Evolutionary conservation across 305 asterid species (phyloP), one percentile per base, ranked within the genome.

Genomic region (Petunia hybrid): DNA sequence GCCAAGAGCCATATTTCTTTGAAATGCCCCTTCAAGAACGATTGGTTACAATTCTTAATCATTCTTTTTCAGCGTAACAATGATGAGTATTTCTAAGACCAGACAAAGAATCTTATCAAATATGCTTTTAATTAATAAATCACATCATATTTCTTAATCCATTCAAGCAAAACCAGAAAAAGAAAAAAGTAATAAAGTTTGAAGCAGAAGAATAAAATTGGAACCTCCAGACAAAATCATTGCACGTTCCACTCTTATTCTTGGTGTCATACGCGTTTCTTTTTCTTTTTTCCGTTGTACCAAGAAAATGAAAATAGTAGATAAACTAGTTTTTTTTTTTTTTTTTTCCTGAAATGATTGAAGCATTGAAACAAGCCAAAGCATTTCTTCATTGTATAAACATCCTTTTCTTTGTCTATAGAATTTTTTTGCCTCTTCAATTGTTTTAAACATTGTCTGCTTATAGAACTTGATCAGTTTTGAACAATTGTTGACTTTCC

Each of bases 31-130:
- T 71, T 71, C 45, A 71, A 12, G 1, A 71, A 71, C 46, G 22
- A 71, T 56, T 57, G 31, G 13, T 56, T 56, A 56, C 6, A 56
- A 56, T 46, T 70, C 61, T 71, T 70, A 46, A 48, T 71, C 13
- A 71, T 45, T 16, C 10, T 22, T 42, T 43, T 70, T 48, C 78
- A 48, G 43, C 16, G 53, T 71, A 71, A 48, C 45, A 71, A 71
- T 71, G 78, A 71, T 71, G 78, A 71, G 62, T 71, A 71, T 31
- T 48, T 48, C 1, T 46, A 71, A 48, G 12, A 48, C 78, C 45
- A 71, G 78, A 71, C 78, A 71, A 71, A 71, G 78, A 71, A 71
- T 71, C 78, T 48, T 71, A 71, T 71, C 62, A 71, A 71, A 48
- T 71, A 22, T 71, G 78, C 78, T 71, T 48, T 66, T 22, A 22